Evolutionary conservation across 2,329 filamentous ascomycete genomes (phyloP).

Genomic region (Diplodia mutila): DNA sequence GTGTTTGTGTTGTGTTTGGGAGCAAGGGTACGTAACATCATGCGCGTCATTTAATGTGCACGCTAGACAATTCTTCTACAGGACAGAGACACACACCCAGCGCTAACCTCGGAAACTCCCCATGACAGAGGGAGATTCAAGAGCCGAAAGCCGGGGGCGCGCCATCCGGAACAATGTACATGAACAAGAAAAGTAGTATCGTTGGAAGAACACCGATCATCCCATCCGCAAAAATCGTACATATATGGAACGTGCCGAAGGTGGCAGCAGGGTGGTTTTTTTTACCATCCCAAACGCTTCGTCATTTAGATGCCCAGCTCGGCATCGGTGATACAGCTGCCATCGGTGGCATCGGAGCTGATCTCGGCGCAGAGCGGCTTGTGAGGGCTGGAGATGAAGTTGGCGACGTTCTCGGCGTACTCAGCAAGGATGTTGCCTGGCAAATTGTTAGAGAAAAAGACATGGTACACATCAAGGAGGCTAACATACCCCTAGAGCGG

Average conservation of each 20-base stretch:
- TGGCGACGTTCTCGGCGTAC: conserved; percentile 57
- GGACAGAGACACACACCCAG: background rate
- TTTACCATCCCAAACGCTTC: background rate
- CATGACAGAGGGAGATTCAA: background rate
- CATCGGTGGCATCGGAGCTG: conserved; percentile 2
- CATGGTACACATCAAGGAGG: background rate
- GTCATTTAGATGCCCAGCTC: conserved; percentile 16
- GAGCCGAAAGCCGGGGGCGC: background rate
- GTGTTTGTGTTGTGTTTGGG: background rate
- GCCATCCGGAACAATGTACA: conserved; percentile 8
- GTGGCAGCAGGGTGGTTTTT: background rate
- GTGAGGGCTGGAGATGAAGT: conserved; percentile 7
- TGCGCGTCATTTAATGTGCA: conserved; percentile 14
- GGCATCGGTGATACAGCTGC: conserved; percentile 22
- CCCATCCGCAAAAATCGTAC: background rate
- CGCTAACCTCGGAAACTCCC: background rate
- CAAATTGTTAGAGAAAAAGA: conserved; percentile 32
- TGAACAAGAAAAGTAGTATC: background rate
- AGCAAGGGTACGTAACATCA: conserved; percentile 5
- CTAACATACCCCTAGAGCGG: conserved; percentile 64
- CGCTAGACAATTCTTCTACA: conserved; percentile 9
- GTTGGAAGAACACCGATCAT: background rate
- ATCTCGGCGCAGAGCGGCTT: conserved; percentile 24
- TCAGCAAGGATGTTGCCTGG: conserved; percentile 59
- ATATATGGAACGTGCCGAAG: conserved; percentile 1